These are phyloP conservation scores for Cystobasidium pallidum DNA, from an alignment of 1,284 basidiomycete species.

Conservation along the genomic window DNA sequence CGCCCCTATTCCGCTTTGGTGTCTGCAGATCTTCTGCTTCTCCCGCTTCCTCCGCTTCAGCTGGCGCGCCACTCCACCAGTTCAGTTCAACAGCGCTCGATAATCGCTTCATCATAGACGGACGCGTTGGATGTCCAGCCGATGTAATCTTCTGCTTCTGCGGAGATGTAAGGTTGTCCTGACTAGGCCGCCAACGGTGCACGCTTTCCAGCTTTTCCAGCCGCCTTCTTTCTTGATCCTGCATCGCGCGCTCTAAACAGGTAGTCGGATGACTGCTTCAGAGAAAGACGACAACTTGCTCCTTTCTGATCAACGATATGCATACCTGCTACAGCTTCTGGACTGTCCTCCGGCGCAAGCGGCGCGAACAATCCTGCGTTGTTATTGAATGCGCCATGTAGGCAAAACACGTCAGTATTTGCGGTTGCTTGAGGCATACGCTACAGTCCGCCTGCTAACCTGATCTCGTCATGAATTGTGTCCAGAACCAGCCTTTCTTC, in stretches of 20 bases:
- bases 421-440: not conserved
- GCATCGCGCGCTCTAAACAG: conserved; percentile 4
- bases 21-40: conserved; percentile 40
- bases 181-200: conserved; percentile 38
- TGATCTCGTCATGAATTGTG: conserved; percentile 32
- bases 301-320: no score
- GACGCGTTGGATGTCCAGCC: conserved; percentile 6
- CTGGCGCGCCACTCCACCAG: conserved; percentile 26
- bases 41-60: conserved; percentile 9
- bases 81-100: conserved; percentile 37
- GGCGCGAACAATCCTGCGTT: conserved; percentile 41
- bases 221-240: conserved; percentile 6
- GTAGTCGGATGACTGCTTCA: no score
- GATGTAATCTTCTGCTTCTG: conserved; percentile 2
- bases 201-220: conserved; percentile 35
- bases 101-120: conserved; percentile 26
- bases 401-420: not conserved
- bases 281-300: not conserved
- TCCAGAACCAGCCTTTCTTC: conserved; percentile 33
- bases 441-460: conserved; percentile 5
- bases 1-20: not conserved
- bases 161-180: conserved; percentile 27
- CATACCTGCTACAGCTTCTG: conserved; percentile 33
- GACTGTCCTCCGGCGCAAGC: conserved; percentile 33
- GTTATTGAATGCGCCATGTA: no score